phyloP scores from a whole-genome alignment of 1,284 basidiomycete species.

The Bondarzewia mesenterica region DNA sequence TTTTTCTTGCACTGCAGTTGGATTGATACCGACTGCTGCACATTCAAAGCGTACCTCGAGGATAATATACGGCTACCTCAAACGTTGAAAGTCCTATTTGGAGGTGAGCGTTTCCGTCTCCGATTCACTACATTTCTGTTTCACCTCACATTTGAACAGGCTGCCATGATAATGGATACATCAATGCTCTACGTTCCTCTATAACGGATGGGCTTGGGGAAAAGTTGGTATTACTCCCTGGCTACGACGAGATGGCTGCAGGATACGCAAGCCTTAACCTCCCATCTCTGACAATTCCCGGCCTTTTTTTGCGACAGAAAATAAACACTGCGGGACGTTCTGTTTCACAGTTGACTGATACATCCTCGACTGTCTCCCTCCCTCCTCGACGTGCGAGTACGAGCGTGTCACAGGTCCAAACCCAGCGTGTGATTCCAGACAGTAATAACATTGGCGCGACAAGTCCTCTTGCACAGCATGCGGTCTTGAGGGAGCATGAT shows the following conservation, averaged over 20 bases:
- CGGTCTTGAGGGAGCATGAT: too few relatives aligned
- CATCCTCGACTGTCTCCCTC: too few relatives aligned
- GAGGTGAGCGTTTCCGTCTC: conserved; percentile 23
- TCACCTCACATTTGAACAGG: conserved; percentile 39
- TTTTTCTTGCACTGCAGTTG: not conserved
- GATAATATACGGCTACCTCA: conserved; percentile 54
- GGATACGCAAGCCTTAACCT: conserved; percentile 50
- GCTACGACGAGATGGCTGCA: conserved; percentile 51
- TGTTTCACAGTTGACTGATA: too few relatives aligned
- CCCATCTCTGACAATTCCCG: conserved; percentile 45
- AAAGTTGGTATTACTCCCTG: conserved; percentile 60
- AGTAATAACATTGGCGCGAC: too few relatives aligned
- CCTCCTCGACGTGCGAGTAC: too few relatives aligned
- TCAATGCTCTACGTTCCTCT: conserved; percentile 50
- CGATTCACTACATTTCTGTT: not conserved
- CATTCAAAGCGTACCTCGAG: conserved; percentile 46
- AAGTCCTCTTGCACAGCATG: too few relatives aligned
- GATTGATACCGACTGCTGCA: not conserved
- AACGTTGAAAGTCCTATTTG: conserved; percentile 55
- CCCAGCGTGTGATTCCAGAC: too few relatives aligned
- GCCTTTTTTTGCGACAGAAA: conserved; percentile 58
- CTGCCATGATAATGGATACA: conserved; percentile 70
- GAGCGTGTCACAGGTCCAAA: too few relatives aligned
- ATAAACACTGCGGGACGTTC: too few relatives aligned
- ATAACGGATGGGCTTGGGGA: conserved; percentile 56